Evolutionary conservation across 257 asterid species (phyloP).

Genomic region (Przewalskia tangutica): DNA sequence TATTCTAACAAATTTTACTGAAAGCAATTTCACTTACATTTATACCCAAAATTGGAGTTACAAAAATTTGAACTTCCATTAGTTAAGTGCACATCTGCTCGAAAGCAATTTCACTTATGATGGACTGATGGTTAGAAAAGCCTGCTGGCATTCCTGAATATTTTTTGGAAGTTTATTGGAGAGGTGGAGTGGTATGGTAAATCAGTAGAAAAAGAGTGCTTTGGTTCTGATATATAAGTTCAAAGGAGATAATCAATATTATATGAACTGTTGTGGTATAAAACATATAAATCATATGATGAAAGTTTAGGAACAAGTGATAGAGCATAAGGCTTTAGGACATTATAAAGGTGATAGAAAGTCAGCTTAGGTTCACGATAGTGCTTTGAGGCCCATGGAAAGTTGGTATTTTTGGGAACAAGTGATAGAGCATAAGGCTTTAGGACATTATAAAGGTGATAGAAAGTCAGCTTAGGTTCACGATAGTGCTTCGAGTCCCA

Average conservation of each 20-base stretch:
- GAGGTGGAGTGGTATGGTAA: not conserved
- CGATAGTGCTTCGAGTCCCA: not conserved
- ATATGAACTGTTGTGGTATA: not conserved
- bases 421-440: not conserved
- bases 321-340: not conserved
- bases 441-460: not conserved
- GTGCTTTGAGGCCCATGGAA: not conserved
- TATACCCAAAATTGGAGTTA: not conserved
- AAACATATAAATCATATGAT: not conserved
- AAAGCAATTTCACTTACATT: not conserved
- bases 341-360: not conserved
- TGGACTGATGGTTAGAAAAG: not conserved
- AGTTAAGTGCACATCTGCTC: not conserved
- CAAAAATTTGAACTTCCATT: not conserved
- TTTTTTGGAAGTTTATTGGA: not conserved
- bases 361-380: not conserved
- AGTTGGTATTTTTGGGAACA: not conserved
- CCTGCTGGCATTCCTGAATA: not conserved
- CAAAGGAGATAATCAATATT: not conserved
- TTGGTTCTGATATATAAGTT: not conserved
- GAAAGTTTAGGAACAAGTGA: too few relatives aligned
- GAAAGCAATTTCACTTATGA: too few relatives aligned
- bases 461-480: not conserved
- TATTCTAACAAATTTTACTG: not conserved
- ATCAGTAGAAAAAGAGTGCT: not conserved